These are phyloP conservation scores for Phlyctochytrium planicorne DNA, from an alignment of 192 early-diverging fungal genomes.

Conservation along the genomic window DNA sequence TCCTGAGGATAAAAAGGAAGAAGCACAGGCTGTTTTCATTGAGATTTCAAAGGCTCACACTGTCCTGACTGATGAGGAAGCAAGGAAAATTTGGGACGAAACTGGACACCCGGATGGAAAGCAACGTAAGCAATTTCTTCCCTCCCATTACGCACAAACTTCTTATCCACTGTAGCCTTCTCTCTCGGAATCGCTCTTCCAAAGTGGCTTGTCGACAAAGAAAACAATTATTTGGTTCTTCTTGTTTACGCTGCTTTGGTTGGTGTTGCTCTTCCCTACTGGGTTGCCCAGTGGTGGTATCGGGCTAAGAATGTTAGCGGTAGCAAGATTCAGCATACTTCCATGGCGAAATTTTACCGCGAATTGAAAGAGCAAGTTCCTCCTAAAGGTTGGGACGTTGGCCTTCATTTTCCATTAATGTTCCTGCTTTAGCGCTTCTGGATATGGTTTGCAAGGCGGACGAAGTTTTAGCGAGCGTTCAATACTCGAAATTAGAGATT, in stretches of 20 bases:
- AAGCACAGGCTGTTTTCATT: slow-evolving; percentile 73
- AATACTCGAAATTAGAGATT: slow-evolving; percentile 14
- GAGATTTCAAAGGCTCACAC: slow-evolving; percentile 93
- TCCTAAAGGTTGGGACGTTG: slow-evolving; percentile 16
- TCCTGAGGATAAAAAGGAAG: slow-evolving; percentile 65
- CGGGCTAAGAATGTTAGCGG: slow-evolving; percentile 84
- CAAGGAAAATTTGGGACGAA: slow-evolving; percentile 89
- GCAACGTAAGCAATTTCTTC: slow-evolving; percentile 47
- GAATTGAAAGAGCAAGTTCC: slow-evolving; percentile 77
- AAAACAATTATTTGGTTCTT: slow-evolving; percentile 70
- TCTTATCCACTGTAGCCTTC: slow-evolving; percentile 49
- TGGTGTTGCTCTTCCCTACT: slow-evolving; percentile 83
- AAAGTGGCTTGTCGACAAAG: slow-evolving; percentile 80
- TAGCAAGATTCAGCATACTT: slow-evolving; percentile 81
- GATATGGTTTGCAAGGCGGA: slow-evolving; percentile 21
- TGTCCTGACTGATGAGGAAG: slow-evolving; percentile 90
- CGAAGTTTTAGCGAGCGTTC: slow-evolving; percentile 14
- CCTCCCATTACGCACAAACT: neutral
- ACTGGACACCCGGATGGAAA: slow-evolving; percentile 97
- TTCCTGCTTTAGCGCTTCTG: neutral
- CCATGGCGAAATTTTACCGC: slow-evolving; percentile 91
- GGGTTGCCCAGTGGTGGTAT: slow-evolving; percentile 96
- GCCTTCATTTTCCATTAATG: neutral
- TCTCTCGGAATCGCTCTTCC: slow-evolving; percentile 94
- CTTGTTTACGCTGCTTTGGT: slow-evolving; percentile 83